A percentile compares a stretch with the other conserved stretches of the same genome.
phyloP scores from a whole-genome alignment of 805 yeast genomes.

The Yarrowia alimentaria region DNA sequence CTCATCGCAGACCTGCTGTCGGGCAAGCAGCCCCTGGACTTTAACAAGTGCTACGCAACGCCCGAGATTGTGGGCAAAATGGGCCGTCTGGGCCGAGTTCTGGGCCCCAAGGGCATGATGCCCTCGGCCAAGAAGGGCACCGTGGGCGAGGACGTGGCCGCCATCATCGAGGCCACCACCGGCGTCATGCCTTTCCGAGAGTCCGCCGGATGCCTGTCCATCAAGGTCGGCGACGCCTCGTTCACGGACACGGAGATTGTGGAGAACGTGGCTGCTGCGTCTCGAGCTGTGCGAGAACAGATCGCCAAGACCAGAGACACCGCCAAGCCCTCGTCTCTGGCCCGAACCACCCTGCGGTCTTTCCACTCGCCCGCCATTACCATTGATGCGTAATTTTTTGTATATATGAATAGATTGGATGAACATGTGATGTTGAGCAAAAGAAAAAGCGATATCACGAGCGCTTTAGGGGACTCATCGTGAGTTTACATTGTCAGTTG shows the following conservation, averaged over 20 bases:
- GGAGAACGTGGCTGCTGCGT: conserved; percentile 65
- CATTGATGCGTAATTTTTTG: conserved; percentile 23
- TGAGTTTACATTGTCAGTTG: no score
- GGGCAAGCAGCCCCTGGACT: conserved; percentile 48
- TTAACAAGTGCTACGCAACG: conserved; percentile 79
- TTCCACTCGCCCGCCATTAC: conserved; percentile 26
- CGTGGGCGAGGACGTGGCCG: conserved; percentile 62
- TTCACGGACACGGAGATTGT: conserved; percentile 76
- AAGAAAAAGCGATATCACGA: no score
- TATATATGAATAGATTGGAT: conserved; percentile 5
- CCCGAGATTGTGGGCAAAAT: conserved; percentile 71
- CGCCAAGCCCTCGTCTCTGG: conserved; percentile 24
- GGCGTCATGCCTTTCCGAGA: conserved; percentile 82
- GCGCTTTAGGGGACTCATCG: no score
- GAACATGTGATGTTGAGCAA: no score
- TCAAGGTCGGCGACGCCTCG: conserved; percentile 74
- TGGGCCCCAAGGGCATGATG: conserved; percentile 89
- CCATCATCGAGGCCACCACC: conserved; percentile 52
- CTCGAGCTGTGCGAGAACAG: conserved; percentile 53
- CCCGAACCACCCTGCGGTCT: conserved; percentile 21
- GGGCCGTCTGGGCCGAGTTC: conserved; percentile 64
- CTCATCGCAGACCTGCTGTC: conserved; percentile 60
- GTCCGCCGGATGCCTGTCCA: conserved; percentile 49
- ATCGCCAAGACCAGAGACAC: conserved; percentile 25
- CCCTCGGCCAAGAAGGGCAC: conserved; percentile 86